These are phyloP conservation scores for Fusarium brevicatenulatum DNA, from an alignment of 2,329 filamentous ascomycete genomes.

Conservation along the genomic window DNA sequence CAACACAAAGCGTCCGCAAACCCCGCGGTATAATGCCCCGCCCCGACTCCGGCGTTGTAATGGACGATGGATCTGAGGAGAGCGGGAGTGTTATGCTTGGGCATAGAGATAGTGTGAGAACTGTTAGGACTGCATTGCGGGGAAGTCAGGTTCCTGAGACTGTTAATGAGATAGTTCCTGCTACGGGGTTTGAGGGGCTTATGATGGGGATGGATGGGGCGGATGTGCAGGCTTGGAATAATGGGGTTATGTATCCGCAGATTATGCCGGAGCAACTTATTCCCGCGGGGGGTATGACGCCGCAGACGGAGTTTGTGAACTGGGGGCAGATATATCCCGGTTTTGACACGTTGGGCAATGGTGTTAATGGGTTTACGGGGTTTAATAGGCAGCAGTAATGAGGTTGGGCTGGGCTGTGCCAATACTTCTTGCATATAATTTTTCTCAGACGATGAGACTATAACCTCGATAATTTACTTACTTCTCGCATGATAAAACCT, in stretches of 20 bases:
- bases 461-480: no score
- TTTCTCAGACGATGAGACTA: not conserved
- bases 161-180: slow-evolving; percentile 30
- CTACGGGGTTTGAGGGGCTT: slow-evolving; percentile 31
- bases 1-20: slow-evolving; percentile 37
- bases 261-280: slow-evolving; percentile 43
- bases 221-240: slow-evolving; percentile 47
- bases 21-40: slow-evolving; percentile 43
- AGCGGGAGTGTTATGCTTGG: slow-evolving; percentile 47
- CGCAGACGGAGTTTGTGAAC: slow-evolving; percentile 41
- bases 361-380: slow-evolving; percentile 39
- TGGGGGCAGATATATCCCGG: slow-evolving; percentile 45
- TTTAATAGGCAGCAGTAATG: slow-evolving; percentile 38
- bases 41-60: slow-evolving; percentile 52
- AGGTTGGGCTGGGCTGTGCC: slow-evolving; percentile 16
- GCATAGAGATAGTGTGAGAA: slow-evolving; percentile 48
- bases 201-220: slow-evolving; percentile 15
- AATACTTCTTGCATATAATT: slow-evolving; percentile 29
- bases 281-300: slow-evolving; percentile 30
- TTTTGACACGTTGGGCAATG: slow-evolving; percentile 35
- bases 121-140: slow-evolving; percentile 34
- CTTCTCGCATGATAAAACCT: no score
- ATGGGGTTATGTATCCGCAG: slow-evolving; percentile 40
- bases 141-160: slow-evolving; percentile 43
- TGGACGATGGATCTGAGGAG: slow-evolving; percentile 54